Evolutionary conservation across 148 eudicot genomes (phyloP).

Genomic region (Cornus controversa): DNA sequence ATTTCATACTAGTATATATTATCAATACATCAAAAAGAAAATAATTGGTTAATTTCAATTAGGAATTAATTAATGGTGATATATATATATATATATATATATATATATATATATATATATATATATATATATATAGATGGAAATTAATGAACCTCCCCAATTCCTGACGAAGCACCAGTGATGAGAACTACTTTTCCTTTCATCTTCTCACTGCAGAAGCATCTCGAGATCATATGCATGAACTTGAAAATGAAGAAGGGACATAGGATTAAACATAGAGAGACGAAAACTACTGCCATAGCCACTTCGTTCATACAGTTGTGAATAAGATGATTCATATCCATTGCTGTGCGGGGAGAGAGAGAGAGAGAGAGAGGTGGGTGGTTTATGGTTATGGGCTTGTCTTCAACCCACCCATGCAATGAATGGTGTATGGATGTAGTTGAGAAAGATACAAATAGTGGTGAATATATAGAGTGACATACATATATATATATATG

Average conservation of each 20-base stretch:
- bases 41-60: too few species aligned
- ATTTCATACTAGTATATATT: neutral
- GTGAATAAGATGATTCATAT: neutral
- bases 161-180: constrained; percentile 36
- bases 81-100: neutral
- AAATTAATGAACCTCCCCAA: constrained; percentile 20
- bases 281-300: neutral
- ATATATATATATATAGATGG: neutral
- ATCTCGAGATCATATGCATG: neutral
- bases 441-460: too few species aligned
- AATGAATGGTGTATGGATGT: too few species aligned
- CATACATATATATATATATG: too few species aligned
- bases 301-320: neutral
- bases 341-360: too few species aligned
- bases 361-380: too few species aligned
- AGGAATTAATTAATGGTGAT: too few species aligned
- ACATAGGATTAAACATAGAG: constrained; percentile 3
- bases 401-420: too few species aligned
- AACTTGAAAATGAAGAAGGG: constrained; percentile 6
- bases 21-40: too few species aligned
- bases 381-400: too few species aligned
- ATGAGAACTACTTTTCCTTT: constrained; percentile 29
- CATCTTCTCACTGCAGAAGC: constrained; percentile 8
- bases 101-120: too few species aligned
- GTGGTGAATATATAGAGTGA: too few species aligned